These are phyloP conservation scores for Trichoderma afroharzianum DNA, from an alignment of 2,329 filamentous ascomycete genomes.

Conservation along the genomic window DNA sequence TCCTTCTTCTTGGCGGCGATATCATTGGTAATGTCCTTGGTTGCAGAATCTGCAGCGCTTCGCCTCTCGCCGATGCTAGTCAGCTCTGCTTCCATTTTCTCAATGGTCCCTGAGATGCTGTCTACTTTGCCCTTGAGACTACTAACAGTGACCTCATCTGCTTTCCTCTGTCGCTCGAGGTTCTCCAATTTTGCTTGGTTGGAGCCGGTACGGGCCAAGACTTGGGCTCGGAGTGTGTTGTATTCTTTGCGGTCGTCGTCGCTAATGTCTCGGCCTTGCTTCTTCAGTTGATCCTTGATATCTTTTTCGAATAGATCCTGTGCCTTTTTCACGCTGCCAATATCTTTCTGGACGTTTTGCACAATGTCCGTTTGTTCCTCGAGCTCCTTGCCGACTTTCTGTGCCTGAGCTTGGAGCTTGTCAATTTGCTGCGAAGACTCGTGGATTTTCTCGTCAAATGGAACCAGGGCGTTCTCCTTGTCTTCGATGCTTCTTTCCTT, in stretches of 20 bases:
- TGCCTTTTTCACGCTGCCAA: conserved; percentile 83
- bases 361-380: conserved; percentile 66
- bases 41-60: conserved; percentile 55
- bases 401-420: conserved; percentile 63
- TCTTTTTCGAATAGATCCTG: conserved; percentile 84
- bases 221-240: conserved; percentile 76
- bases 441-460: conserved; percentile 86
- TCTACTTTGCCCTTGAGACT: conserved; percentile 88
- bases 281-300: conserved; percentile 78
- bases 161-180: conserved; percentile 82
- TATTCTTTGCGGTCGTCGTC: conserved; percentile 88
- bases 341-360: conserved; percentile 72
- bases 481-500: conserved; percentile 88
- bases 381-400: conserved; percentile 70
- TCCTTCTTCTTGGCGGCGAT: conserved; percentile 87
- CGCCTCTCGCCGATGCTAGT: conserved; percentile 66
- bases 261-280: conserved; percentile 81
- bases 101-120: conserved; percentile 66
- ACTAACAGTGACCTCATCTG: conserved; percentile 85
- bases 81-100: conserved; percentile 71
- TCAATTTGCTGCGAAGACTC: conserved; percentile 70
- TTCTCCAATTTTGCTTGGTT: conserved; percentile 83
- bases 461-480: conserved; percentile 78
- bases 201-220: conserved; percentile 74
- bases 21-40: conserved; percentile 69